Evolutionary conservation across 2,329 filamentous ascomycete genomes (phyloP).

Genomic region (Aspergillus amoenus): DNA sequence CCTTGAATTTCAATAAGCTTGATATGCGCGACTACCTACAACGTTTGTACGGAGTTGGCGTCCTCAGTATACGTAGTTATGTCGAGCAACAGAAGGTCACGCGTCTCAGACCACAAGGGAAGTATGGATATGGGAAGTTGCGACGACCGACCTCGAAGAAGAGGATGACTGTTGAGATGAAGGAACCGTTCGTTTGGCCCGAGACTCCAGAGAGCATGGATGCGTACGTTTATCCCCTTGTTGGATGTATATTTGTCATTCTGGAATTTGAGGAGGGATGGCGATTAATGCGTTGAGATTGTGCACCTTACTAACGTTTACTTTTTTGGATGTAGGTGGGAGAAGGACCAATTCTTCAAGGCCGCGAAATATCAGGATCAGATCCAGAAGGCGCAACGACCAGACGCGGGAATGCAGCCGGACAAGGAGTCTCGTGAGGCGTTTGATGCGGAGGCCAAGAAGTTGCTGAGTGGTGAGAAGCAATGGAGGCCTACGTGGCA

Average conservation of each 20-base stretch:
- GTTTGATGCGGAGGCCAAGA: constrained; percentile 61
- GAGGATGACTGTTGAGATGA: constrained; percentile 92
- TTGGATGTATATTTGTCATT: background rate
- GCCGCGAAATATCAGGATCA: constrained; percentile 51
- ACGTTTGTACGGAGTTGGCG: constrained; percentile 77
- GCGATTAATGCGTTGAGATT: background rate
- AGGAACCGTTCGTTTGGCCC: constrained; percentile 85
- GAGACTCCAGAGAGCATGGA: constrained; percentile 61
- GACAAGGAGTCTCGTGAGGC: constrained; percentile 44
- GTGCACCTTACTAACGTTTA: constrained; percentile 4
- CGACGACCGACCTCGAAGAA: constrained; percentile 74
- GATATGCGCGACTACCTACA: constrained; percentile 94
- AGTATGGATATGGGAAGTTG: constrained; percentile 55
- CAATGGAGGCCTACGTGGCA: constrained; percentile 59
- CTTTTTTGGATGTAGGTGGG: constrained; percentile 52
- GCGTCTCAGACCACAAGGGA: constrained; percentile 35
- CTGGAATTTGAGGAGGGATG: background rate
- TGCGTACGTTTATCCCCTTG: constrained; percentile 47
- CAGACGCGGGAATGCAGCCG: constrained; percentile 35
- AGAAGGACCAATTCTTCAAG: constrained; percentile 58
- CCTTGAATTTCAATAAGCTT: constrained; percentile 90
- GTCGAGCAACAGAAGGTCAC: constrained; percentile 69
- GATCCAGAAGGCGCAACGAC: constrained; percentile 34
- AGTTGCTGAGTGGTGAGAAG: constrained; percentile 59
- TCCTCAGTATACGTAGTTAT: constrained; percentile 72